Evolutionary conservation across 2,329 filamentous ascomycete species (phyloP).

Genomic region (Penicillium sp.): DNA sequence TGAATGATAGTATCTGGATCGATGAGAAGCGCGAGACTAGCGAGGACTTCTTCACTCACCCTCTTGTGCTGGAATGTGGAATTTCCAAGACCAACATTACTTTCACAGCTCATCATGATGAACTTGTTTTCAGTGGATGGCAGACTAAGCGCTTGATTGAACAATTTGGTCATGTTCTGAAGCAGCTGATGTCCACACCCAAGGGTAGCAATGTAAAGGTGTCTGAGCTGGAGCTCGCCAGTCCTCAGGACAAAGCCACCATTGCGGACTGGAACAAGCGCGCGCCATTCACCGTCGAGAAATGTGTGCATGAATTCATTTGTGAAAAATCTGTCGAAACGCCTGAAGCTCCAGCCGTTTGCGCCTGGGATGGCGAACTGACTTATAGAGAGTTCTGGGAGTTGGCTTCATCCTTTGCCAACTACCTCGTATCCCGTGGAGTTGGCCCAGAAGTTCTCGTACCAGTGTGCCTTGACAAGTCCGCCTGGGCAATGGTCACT

Average conservation of each 20-base stretch:
- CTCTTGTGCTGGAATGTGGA: constrained; percentile 65
- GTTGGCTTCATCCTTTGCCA: constrained; percentile 31
- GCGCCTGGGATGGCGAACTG: constrained; percentile 38
- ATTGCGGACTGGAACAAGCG: constrained; percentile 36
- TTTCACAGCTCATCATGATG: constrained; percentile 65
- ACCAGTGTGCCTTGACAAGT: constrained; percentile 37
- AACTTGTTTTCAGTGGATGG: constrained; percentile 53
- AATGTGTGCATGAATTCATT: constrained; percentile 37
- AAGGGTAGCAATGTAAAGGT: constrained; percentile 26
- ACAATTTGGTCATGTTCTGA: constrained; percentile 48
- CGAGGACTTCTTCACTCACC: constrained; percentile 59
- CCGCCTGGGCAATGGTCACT: constrained; percentile 34
- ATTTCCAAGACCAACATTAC: constrained; percentile 54
- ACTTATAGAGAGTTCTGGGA: constrained; percentile 33
- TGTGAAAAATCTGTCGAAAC: constrained; percentile 23
- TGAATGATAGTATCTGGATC: constrained; percentile 31
- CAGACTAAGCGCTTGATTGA: constrained; percentile 56
- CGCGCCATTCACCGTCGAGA: constrained; percentile 24
- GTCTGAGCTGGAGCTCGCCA: constrained; percentile 31
- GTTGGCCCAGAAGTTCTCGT: constrained; percentile 34
- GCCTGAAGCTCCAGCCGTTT: constrained; percentile 33
- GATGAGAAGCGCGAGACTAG: constrained; percentile 52
- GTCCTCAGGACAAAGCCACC: constrained; percentile 33
- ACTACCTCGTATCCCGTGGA: constrained; percentile 32
- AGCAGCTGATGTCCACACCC: constrained; percentile 32